Conservation (phyloP, 2,329 filamentous ascomycete species). For the Fusarium chlamydosporum region DNA sequence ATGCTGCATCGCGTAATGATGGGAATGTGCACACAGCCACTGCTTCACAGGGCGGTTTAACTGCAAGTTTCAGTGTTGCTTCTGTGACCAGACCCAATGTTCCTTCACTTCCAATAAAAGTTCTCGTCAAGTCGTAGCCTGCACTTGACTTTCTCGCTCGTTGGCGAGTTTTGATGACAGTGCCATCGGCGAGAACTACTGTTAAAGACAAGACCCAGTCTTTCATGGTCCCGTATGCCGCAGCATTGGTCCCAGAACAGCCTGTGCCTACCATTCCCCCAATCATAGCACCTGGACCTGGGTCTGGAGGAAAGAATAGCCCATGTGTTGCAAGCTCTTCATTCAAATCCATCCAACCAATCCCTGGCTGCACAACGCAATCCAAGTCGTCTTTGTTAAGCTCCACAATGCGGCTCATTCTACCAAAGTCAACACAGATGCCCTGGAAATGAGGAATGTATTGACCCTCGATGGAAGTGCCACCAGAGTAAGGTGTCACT, state of each 20-base stretch:
- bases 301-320: slow-evolving; percentile 92
- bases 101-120: slow-evolving; percentile 88
- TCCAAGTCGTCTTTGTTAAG: slow-evolving; percentile 92
- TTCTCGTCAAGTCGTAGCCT: slow-evolving; percentile 83
- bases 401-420: slow-evolving; percentile 85
- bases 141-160: slow-evolving; percentile 84
- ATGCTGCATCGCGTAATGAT: slow-evolving; percentile 79
- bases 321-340: slow-evolving; percentile 76
- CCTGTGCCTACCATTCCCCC: slow-evolving; percentile 88
- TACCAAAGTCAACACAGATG: slow-evolving; percentile 87
- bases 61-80: slow-evolving; percentile 73
- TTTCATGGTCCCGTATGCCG: slow-evolving; percentile 87
- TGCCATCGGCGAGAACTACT: slow-evolving; percentile 83
- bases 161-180: slow-evolving; percentile 81
- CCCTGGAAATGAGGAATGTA: slow-evolving; percentile 89
- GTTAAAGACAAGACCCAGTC: slow-evolving; percentile 89
- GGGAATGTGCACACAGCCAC: slow-evolving; percentile 86
- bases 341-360: slow-evolving; percentile 92
- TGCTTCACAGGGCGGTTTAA: slow-evolving; percentile 80
- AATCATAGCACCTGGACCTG: slow-evolving; percentile 79
- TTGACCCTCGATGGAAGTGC: slow-evolving; percentile 88
- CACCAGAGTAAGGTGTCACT: slow-evolving; percentile 88
- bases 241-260: slow-evolving; percentile 82
- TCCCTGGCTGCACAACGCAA: slow-evolving; percentile 88
- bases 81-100: slow-evolving; percentile 86